Evolutionary conservation across 176 grass and related monocot genomes (phyloP).

Genomic region (Urochloa ruziziensis): DNA sequence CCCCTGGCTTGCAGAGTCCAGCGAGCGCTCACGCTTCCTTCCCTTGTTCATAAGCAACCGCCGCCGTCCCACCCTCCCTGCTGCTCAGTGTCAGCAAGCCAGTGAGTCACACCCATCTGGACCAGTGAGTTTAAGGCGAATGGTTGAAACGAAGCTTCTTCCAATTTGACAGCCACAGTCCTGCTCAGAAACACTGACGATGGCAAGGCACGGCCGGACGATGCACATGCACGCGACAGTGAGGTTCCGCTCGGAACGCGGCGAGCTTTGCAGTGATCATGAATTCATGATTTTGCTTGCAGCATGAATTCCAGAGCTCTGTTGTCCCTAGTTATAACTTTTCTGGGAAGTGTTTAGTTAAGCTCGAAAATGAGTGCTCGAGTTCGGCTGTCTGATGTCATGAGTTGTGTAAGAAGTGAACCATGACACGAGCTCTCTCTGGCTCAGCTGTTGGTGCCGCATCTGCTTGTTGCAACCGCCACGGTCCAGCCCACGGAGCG

Average conservation of each 20-base stretch:
- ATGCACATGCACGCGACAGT: not conserved
- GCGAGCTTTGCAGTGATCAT: not conserved
- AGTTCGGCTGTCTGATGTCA: not conserved
- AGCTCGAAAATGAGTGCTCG: not conserved
- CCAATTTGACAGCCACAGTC: not conserved
- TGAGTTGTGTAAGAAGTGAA: too few species aligned
- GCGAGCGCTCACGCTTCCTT: constrained; percentile 43
- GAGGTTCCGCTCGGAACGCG: not conserved
- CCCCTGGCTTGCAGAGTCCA: not conserved
- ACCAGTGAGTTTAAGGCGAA: not conserved
- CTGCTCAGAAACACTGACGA: not conserved
- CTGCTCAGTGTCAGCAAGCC: not conserved
- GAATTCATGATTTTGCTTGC: too few species aligned
- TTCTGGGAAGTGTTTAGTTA: too few species aligned
- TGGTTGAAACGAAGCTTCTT: not conserved
- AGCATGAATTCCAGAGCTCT: not conserved
- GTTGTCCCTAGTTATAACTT: too few species aligned
- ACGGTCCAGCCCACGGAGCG: not conserved
- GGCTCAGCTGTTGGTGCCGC: not conserved
- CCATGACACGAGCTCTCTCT: not conserved
- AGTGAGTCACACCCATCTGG: not conserved
- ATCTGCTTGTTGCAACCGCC: not conserved
- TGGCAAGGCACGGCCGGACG: too few species aligned
- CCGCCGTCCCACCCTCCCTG: not conserved
- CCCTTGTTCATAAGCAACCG: constrained; percentile 46